Conservation (phyloP, 2,329 filamentous ascomycete species). For the Aspergillus terreus region DNA sequence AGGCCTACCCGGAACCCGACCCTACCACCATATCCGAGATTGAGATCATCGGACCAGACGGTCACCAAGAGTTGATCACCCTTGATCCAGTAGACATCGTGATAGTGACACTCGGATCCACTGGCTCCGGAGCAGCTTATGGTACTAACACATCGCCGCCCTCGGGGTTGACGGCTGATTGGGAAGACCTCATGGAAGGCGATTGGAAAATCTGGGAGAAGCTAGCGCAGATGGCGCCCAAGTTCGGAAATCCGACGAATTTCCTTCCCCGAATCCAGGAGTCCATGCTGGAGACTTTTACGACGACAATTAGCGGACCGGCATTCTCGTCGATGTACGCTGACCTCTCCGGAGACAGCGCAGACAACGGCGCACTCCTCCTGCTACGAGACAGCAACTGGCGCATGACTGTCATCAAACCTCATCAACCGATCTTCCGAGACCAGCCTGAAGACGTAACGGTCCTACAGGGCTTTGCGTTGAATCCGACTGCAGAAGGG, state of each 20-base stretch:
- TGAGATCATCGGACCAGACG: conserved; percentile 13
- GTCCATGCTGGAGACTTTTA: conserved; percentile 37
- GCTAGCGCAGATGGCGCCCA: conserved; percentile 29
- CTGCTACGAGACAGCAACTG: conserved; percentile 37
- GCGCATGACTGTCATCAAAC: conserved; percentile 38
- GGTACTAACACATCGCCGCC: conserved; percentile 27
- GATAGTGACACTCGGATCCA: conserved; percentile 39
- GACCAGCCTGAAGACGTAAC: conserved; percentile 30
- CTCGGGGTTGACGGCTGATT: conserved; percentile 9
- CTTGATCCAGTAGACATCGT: conserved; percentile 33
- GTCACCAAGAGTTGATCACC: conserved; percentile 11
- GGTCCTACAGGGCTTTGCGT: conserved; percentile 40
- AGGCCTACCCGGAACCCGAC: conserved; percentile 12
- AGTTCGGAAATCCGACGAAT: conserved; percentile 32
- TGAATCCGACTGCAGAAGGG: conserved; percentile 31
- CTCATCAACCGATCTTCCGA: conserved; percentile 41
- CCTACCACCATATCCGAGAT: conserved; percentile 26
- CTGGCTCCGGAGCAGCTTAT: conserved; percentile 30
- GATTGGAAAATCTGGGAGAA: conserved; percentile 38
- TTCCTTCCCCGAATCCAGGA: conserved; percentile 31
- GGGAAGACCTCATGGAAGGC: conserved; percentile 20
- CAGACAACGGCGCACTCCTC: conserved; percentile 30
- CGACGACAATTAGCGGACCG: conserved; percentile 32
- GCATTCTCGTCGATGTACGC: conserved; percentile 22
- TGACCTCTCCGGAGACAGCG: conserved; percentile 29